Evolutionary conservation across 768 basidiomycete species (phyloP), one percentile per base, ranked within the genome.

Genomic region (Kwoniella heveanensis): DNA sequence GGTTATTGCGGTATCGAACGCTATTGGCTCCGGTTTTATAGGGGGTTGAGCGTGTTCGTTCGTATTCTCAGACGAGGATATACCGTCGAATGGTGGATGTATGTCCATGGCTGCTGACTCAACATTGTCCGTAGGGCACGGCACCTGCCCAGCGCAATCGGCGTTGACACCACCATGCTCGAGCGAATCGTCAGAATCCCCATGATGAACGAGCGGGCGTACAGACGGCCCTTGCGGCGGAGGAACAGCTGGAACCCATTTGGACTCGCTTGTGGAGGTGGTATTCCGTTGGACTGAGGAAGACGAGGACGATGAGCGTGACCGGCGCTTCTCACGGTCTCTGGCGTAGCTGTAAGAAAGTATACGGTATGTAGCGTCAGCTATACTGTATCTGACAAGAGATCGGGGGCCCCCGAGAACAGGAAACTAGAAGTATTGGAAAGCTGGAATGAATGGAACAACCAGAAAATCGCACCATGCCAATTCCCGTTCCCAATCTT

Each of bases 201-300:
- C 57, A 25, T 63, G 66, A 52, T 63, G 60, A 0, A 63, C 54
- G 13, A 67, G n/a, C 4, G 66, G 66, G 0, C 60, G 56, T 44
- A 30, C 15, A 7, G 30, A 15, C n/a, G 21, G 37, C 29, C 29
- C 48, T 58, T 47, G 56, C 13, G 26, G 50, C 21, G 51, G 52
- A n/a, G 29, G 49, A 44, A n/a, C 47, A 25, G 25, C 24, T 12
- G 36, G 39, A 30, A 21, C n/a, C 60, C 68, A 36, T 19, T 54
- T 27, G 39, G 36, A 39, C 1, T 54, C 17, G 1, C 19, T 9
- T 2, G 32, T 66, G 7, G 25, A 10, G 9, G 10, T 17, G 4
- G 15, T 17, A 17, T 22, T 30, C 10, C 24, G 60, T 39, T 17
- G 51, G 54, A 5, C 12, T 24, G 13, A 50, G 30, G 25, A 24